These are phyloP conservation scores for Acanthamoeba culbertsoni DNA, from an alignment of 208 protist species.

Conservation along the genomic window DNA sequence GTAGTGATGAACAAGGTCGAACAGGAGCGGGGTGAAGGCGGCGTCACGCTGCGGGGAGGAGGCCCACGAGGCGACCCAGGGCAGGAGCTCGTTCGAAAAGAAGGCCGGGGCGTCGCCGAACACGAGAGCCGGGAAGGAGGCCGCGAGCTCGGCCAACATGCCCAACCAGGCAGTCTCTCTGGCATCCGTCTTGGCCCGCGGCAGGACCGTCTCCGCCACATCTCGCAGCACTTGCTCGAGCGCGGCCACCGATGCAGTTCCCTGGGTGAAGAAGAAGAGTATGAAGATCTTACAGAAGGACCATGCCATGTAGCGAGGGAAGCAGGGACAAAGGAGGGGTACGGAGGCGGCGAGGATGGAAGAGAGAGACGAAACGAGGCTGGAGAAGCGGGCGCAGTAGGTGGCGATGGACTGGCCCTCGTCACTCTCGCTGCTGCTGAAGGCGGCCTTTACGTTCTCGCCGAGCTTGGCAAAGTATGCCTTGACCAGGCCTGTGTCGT, in stretches of 20 bases:
- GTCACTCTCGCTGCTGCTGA: neutral
- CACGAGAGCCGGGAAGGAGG: neutral
- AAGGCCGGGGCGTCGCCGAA: neutral
- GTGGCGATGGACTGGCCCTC: neutral
- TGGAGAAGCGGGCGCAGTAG: constrained; percentile 13
- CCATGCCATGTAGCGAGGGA: no score
- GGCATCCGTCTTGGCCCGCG: neutral
- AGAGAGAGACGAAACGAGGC: neutral
- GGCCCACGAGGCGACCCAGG: neutral
- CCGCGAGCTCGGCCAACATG: neutral
- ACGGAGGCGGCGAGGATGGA: neutral
- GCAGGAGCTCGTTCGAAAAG: neutral
- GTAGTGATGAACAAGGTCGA: neutral
- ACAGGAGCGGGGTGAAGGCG: neutral
- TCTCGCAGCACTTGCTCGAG: constrained; percentile 26
- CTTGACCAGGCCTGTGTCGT: neutral
- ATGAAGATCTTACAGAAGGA: neutral
- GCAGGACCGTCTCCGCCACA: neutral
- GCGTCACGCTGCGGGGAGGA: neutral
- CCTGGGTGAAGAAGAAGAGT: neutral
- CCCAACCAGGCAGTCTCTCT: neutral
- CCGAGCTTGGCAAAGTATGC: neutral
- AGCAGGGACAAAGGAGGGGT: neutral
- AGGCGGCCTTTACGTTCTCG: neutral
- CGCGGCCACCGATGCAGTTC: neutral